Percentiles rank a stretch among this genome's conserved stretches.
Conservation (phyloP, 1,139 yeast species). For the Protomyces gravidus region DNA sequence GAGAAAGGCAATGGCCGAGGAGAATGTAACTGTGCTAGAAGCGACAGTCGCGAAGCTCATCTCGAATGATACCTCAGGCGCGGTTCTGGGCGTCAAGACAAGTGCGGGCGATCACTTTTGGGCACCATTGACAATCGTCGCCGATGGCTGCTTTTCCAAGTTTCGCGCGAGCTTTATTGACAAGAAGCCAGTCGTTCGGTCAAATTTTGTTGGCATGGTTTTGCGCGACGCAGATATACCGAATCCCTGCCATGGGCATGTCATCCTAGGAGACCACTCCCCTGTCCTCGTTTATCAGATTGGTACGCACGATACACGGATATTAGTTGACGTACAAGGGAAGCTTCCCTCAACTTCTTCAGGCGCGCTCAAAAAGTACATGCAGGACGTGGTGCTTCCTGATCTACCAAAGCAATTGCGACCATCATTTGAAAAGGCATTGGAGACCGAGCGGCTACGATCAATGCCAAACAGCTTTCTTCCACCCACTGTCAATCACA, state of each 20-base stretch:
- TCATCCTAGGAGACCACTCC: constrained; percentile 76
- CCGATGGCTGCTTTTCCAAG: constrained; percentile 93
- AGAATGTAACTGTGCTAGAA: constrained; percentile 61
- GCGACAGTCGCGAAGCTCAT: constrained; percentile 71
- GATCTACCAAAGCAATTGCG: constrained; percentile 59
- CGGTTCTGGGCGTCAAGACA: constrained; percentile 61
- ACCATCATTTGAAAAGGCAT: constrained; percentile 62
- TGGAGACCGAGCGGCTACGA: constrained; percentile 56
- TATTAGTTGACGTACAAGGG: constrained; percentile 81
- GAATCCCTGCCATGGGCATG: constrained; percentile 76
- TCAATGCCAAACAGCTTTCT: constrained; percentile 94
- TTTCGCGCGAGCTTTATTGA: constrained; percentile 70
- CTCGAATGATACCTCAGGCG: constrained; percentile 49
- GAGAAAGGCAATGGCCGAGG: constrained; percentile 38
- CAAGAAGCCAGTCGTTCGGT: constrained; percentile 59
- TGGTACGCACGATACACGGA: constrained; percentile 75
- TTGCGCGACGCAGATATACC: constrained; percentile 71
- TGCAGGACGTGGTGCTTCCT: constrained; percentile 59
- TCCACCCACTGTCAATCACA: constrained; percentile 62
- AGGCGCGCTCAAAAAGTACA: constrained; percentile 59
- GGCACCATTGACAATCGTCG: constrained; percentile 66
- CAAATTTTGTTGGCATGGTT: constrained; percentile 82
- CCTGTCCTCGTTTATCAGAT: constrained; percentile 87
- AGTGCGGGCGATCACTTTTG: constrained; percentile 43
- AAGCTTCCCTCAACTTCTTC: constrained; percentile 62